Evolutionary conservation across 306 rosid genomes (phyloP), one percentile per base, ranked within the genome.

Genomic region (Lathyrus aphaca): DNA sequence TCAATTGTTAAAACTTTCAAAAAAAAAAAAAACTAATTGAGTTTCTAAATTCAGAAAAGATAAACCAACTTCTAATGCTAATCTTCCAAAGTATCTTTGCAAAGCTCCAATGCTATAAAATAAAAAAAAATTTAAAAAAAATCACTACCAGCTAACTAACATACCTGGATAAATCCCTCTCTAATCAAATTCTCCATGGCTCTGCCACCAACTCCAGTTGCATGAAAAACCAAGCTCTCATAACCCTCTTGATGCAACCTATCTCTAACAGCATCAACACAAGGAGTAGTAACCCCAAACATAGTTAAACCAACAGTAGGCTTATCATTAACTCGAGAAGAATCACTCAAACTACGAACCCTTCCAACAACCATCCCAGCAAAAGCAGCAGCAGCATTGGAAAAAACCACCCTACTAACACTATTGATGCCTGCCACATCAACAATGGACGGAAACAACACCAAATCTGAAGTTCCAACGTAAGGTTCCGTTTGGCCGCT

Each of bases 151-250:
- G 38, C 38, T 32, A 32, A 32, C 38, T 55, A 9, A 62, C n/a
- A 54, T 83, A 93, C 97, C 97, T 90, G 89, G 64, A 93, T 85
- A 72, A 90, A 84, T 55, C 94, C 98, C 74, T 84, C 97, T 78
- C 79, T 83, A 75, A 90, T 93, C 74, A 93, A 81, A 76, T 83
- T 79, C 86, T 93, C 97, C 98, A 93, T 88, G n/a, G 96, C 98
- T 76, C 82, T 88, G 32, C 98, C 98, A 5, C 98, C 97, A 46
- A 93, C 96, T 61, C 98, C 98, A 51, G 97, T 93, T 29, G 96
- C 93, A 79, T 93, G 98, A 73, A 93, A 93, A 77, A 90, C 91
- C 73, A 93, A 83, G 66, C 86, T 81, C 77, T 90, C 96, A 64
- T 82, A 88, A 61, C 98, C 98, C 74, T 86, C 91, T 55, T 73